Evolutionary conservation across 176 grass and related monocot species (phyloP).

Genomic region (Areca catechu): DNA sequence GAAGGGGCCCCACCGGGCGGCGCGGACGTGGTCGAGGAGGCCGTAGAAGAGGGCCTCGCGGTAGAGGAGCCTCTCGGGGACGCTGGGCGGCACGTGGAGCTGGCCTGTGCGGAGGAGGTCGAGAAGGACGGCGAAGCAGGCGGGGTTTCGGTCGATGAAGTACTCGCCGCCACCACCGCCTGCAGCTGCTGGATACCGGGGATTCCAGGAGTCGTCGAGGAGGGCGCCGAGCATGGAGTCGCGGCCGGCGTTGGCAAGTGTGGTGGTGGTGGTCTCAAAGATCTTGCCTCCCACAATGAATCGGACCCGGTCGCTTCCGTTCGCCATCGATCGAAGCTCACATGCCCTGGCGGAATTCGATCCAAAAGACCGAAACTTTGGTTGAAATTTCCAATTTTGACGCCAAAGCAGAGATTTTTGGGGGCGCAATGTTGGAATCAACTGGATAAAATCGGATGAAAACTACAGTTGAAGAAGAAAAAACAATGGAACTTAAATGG

Average conservation of each 20-base stretch:
- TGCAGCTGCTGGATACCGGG: not conserved
- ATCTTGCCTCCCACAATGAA: slow-evolving; percentile 93
- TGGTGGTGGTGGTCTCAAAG: slow-evolving; percentile 90
- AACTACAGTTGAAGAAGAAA: not conserved
- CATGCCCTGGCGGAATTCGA: not conserved
- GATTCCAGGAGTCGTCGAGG: slow-evolving; percentile 87
- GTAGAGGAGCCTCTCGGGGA: slow-evolving; percentile 80
- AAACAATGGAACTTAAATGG: too few relatives aligned
- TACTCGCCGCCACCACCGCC: slow-evolving; percentile 25
- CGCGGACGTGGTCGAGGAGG: slow-evolving; percentile 68
- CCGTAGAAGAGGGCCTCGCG: slow-evolving; percentile 84
- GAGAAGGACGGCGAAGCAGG: slow-evolving; percentile 79
- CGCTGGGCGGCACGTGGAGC: slow-evolving; percentile 55
- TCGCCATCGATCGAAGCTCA: slow-evolving; percentile 18
- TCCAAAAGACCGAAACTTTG: not conserved
- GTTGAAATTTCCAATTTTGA: slow-evolving; percentile 1
- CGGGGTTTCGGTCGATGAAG: slow-evolving; percentile 90
- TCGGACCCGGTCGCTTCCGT: slow-evolving; percentile 44
- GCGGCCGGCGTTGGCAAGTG: slow-evolving; percentile 82
- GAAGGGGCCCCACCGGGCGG: slow-evolving; percentile 66
- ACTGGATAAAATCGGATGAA: not conserved
- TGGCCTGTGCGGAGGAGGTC: slow-evolving; percentile 83
- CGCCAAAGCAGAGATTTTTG: too few relatives aligned
- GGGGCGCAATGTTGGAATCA: too few relatives aligned
- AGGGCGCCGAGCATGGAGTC: slow-evolving; percentile 92